Evolutionary conservation across 2,329 filamentous ascomycete species (phyloP).

Genomic region (Xylariaceae sp.): DNA sequence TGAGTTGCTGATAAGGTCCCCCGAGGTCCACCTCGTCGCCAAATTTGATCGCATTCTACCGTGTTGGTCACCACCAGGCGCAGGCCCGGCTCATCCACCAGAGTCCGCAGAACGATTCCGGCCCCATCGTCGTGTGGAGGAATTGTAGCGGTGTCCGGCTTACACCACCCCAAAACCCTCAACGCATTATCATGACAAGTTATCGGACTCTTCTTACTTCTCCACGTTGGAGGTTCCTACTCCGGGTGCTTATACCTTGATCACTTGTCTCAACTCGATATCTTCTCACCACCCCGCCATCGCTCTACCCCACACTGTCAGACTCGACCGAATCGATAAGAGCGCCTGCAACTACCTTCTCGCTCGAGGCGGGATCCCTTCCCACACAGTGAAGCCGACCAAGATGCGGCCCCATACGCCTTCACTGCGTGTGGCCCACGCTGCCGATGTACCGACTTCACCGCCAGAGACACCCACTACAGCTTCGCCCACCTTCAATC

Average conservation of each 20-base stretch:
- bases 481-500: conserved; percentile 25
- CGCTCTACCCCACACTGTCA: conserved; percentile 26
- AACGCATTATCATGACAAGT: conserved; percentile 43
- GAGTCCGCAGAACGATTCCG: conserved; percentile 5
- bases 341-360: conserved; percentile 16
- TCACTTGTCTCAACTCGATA: conserved; percentile 6
- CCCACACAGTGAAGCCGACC: conserved; percentile 17
- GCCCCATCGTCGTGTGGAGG: conserved; percentile 18
- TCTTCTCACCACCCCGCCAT: too few species aligned
- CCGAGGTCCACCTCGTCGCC: neutral
- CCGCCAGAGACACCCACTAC: conserved; percentile 37
- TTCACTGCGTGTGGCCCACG: conserved; percentile 22
- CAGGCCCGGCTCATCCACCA: too few species aligned
- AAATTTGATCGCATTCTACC: conserved; percentile 5
- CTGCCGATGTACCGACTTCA: conserved; percentile 32
- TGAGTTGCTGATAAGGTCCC: conserved; percentile 7
- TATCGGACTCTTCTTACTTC: conserved; percentile 36
- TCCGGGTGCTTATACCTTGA: conserved; percentile 40
- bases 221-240: conserved; percentile 42
- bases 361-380: conserved; percentile 22
- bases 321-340: conserved; percentile 25
- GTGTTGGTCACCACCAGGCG: too few species aligned
- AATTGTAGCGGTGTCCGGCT: conserved; percentile 25
- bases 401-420: conserved; percentile 28
- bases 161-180: conserved; percentile 15